These are phyloP conservation scores for Penicillium samsonianum DNA, from an alignment of 495 filamentous ascomycete genomes.

Conservation along the genomic window DNA sequence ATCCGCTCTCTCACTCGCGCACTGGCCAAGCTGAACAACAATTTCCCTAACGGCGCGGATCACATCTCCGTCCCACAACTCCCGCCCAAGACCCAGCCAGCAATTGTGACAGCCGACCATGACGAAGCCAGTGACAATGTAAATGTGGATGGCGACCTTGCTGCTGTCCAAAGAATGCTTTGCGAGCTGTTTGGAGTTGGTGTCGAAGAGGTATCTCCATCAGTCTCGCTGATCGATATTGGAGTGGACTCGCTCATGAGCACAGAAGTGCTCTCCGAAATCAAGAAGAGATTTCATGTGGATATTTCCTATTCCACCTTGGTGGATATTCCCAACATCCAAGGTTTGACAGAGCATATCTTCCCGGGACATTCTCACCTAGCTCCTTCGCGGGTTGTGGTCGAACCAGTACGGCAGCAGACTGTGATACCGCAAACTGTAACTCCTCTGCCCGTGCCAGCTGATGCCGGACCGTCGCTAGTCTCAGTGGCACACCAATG, in stretches of 20 bases:
- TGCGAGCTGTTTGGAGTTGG: not conserved
- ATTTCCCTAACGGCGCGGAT: not conserved
- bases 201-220: conserved; percentile 1
- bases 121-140: not conserved
- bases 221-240: conserved; percentile 25
- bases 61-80: not conserved
- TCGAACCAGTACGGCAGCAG: not conserved
- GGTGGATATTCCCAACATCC: not conserved
- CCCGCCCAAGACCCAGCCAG: not conserved
- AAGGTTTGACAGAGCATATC: not conserved
- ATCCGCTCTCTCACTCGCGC: not conserved
- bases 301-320: conserved; percentile 1
- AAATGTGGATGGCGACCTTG: not conserved
- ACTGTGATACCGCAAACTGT: not conserved
- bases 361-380: not conserved
- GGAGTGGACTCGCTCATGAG: conserved; percentile 45
- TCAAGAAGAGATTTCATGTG: conserved; percentile 23
- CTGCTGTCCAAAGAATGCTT: conserved; percentile 1
- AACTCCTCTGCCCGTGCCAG: not conserved
- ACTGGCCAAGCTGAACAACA: conserved; percentile 1
- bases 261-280: conserved; percentile 42
- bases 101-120: not conserved
- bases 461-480: not conserved
- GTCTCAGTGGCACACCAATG: conserved; percentile 21
- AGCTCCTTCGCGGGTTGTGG: not conserved